Conservation (phyloP, 352 stramenopile species). For the Globisporangium nagaii region DNA sequence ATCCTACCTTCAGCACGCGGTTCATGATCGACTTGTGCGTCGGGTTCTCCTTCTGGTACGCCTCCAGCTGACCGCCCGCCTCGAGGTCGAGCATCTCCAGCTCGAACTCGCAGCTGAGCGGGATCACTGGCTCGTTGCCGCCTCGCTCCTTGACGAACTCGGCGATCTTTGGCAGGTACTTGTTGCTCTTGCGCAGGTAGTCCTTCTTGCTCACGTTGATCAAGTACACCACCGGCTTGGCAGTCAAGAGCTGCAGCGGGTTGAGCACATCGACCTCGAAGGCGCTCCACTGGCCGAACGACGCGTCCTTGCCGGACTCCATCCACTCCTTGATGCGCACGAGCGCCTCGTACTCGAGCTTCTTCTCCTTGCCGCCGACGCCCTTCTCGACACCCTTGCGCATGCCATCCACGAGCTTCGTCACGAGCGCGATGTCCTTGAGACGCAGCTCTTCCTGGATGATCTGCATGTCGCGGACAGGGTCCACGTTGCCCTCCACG, state of each 20-base stretch:
- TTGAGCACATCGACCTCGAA: conserved; percentile 91
- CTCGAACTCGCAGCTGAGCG: conserved; percentile 98
- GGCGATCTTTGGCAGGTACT: conserved; percentile 96
- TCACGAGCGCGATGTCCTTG: conserved; percentile 94
- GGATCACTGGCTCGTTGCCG: conserved; percentile 95
- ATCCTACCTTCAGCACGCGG: conserved; percentile 97
- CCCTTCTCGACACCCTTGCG: conserved; percentile 87
- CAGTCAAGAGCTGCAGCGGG: conserved; percentile 88
- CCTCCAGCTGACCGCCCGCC: conserved; percentile 38
- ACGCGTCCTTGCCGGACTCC: conserved; percentile 85
- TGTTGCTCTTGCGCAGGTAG: conserved; percentile 98
- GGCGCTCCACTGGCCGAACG: conserved; percentile 87
- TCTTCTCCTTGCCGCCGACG: conserved; percentile 93
- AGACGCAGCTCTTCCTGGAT: conserved; percentile 98
- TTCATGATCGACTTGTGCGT: conserved; percentile 91
- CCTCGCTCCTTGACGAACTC: conserved; percentile 96
- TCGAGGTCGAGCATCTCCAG: conserved; percentile 87
- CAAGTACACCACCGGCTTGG: conserved; percentile 97
- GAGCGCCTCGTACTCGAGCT: conserved; percentile 89
- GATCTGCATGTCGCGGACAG: conserved; percentile 98
- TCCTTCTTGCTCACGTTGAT: conserved; percentile 99
- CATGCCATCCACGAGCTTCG: conserved; percentile 68
- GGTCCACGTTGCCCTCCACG: conserved; percentile 98
- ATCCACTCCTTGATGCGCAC: conserved; percentile 82
- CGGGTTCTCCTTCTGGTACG: conserved; percentile 80